Evolutionary conservation across 1,284 basidiomycete species (phyloP).

Genomic region (Mycena citricolor): DNA sequence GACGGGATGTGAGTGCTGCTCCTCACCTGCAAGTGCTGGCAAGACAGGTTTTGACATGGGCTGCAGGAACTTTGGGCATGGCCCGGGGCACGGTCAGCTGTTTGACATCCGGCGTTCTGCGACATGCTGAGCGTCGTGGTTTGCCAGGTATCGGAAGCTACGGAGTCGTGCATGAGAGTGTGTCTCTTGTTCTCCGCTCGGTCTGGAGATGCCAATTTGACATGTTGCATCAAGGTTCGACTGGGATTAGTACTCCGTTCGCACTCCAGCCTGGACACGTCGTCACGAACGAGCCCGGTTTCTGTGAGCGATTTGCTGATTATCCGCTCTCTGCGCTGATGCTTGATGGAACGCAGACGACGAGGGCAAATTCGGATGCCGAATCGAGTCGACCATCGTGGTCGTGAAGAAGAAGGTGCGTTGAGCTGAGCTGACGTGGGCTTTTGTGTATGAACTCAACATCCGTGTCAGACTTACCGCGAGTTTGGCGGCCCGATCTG

Average conservation of each 20-base stretch:
- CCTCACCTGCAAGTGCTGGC: neutral
- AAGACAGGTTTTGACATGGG: neutral
- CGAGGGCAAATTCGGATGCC: conserved; percentile 22
- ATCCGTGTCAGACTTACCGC: conserved; percentile 9
- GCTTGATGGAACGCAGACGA: conserved; percentile 6
- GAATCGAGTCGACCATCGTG: conserved; percentile 22
- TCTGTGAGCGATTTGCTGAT: conserved; percentile 9
- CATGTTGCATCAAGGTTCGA: conserved; percentile 16
- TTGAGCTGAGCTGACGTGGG: too few relatives aligned
- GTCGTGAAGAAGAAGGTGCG: conserved; percentile 17
- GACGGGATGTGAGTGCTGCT: conserved; percentile 17
- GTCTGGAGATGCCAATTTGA: neutral
- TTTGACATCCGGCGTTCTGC: neutral
- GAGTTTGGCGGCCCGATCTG: conserved; percentile 20
- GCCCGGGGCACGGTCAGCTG: conserved; percentile 18
- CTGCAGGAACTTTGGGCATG: conserved; percentile 23
- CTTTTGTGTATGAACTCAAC: too few relatives aligned
- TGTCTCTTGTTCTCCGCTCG: neutral
- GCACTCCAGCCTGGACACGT: conserved; percentile 21
- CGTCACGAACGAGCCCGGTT: conserved; percentile 21
- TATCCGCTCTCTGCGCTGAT: neutral
- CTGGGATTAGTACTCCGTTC: conserved; percentile 22
- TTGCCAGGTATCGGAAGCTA: conserved; percentile 4
- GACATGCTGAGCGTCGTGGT: neutral
- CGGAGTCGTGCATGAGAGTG: conserved; percentile 21